Percentiles rank a stretch among this genome's conserved stretches.
phyloP scores from a whole-genome alignment of 169 alveolate genomes.

The Perkinsus olseni region DNA sequence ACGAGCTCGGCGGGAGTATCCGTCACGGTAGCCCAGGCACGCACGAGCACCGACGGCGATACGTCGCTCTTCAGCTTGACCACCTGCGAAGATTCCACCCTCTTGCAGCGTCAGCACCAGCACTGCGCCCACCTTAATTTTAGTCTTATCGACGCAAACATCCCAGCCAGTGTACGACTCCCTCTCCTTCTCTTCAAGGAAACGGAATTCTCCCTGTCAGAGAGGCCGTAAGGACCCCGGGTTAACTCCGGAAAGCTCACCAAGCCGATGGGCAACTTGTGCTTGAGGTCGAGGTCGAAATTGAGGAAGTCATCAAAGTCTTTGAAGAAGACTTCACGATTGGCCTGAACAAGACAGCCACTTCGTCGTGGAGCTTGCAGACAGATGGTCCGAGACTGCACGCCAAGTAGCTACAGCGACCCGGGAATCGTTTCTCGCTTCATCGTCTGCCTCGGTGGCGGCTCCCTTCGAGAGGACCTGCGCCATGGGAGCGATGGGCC shows the following conservation, averaged over 20 bases:
- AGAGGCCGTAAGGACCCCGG: background rate
- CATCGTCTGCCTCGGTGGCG: background rate
- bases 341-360: no score
- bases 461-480: background rate
- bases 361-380: no score
- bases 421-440: background rate
- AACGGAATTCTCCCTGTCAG: background rate
- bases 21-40: background rate
- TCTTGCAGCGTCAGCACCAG: background rate
- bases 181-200: background rate
- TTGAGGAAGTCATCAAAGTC: background rate
- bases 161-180: background rate
- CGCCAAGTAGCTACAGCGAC: background rate
- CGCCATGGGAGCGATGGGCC: background rate
- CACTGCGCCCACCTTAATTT: background rate
- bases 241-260: no score
- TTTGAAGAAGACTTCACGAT: background rate
- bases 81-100: background rate
- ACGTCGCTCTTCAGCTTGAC: background rate
- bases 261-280: background rate
- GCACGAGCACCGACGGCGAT: background rate
- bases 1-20: background rate
- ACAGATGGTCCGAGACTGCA: background rate
- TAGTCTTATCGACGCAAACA: background rate
- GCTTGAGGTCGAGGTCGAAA: background rate